These are phyloP conservation scores for Nemophila menziesii DNA, from an alignment of 257 asterid genomes.

Conservation along the genomic window DNA sequence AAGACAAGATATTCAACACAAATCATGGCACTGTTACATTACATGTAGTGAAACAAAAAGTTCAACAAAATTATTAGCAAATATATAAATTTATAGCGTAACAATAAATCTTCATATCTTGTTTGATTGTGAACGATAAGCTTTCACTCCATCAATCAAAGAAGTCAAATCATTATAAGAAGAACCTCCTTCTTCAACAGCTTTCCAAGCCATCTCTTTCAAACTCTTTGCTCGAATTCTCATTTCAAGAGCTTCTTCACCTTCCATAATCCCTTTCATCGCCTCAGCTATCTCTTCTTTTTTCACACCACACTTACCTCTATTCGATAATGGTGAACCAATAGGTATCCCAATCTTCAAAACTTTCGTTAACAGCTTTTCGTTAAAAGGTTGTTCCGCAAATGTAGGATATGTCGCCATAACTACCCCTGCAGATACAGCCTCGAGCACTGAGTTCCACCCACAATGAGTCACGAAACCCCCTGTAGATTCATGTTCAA, in stretches of 20 bases:
- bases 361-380: slow-evolving; percentile 29
- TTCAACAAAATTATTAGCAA: too few relatives aligned
- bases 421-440: slow-evolving; percentile 32
- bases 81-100: too few relatives aligned
- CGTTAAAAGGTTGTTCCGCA: slow-evolving; percentile 40
- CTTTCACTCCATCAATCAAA: slow-evolving; percentile 28
- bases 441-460: slow-evolving; percentile 42
- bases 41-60: too few relatives aligned
- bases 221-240: slow-evolving; percentile 19
- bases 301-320: slow-evolving; percentile 7
- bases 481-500: slow-evolving; percentile 24
- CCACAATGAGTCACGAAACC: slow-evolving; percentile 48
- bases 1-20: too few relatives aligned
- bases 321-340: slow-evolving; percentile 23
- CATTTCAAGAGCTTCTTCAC: slow-evolving; percentile 21
- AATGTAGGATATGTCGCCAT: slow-evolving; percentile 43
- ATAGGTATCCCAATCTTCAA: slow-evolving; percentile 28
- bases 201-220: slow-evolving; percentile 30
- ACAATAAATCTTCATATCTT: not conserved
- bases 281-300: slow-evolving; percentile 23
- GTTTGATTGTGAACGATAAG: not conserved
- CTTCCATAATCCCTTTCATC: slow-evolving; percentile 19
- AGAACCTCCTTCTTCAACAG: slow-evolving; percentile 54
- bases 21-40: too few relatives aligned
- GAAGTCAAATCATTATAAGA: slow-evolving; percentile 31